phyloP scores from a whole-genome alignment of 2,329 filamentous ascomycete species.

The Claviceps africana region DNA sequence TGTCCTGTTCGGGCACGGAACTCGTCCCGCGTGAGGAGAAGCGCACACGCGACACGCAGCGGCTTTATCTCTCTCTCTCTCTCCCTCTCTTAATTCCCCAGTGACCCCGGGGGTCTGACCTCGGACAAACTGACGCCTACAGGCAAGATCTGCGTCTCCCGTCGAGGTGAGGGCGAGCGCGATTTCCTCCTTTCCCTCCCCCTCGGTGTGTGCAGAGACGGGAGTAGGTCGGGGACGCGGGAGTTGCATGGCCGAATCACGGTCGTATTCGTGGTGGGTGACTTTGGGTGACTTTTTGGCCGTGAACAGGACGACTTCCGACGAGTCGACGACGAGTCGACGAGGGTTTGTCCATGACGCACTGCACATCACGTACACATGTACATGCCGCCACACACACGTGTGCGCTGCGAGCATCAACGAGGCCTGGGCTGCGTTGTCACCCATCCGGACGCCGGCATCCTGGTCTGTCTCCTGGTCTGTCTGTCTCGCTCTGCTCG shows the following conservation, averaged over 20 bases:
- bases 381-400: too few species aligned
- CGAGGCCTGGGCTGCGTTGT: conserved; percentile 2
- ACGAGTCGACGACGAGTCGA: too few species aligned
- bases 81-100: too few species aligned
- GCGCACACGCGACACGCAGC: not conserved
- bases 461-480: conserved; percentile 1
- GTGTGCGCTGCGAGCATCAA: not conserved
- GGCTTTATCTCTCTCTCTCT: not conserved
- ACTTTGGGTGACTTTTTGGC: not conserved
- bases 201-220: not conserved
- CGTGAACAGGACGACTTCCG: too few species aligned
- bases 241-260: not conserved
- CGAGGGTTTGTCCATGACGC: too few species aligned
- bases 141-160: not conserved
- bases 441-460: conserved; percentile 4
- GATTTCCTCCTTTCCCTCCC: too few species aligned
- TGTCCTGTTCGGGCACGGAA: not conserved
- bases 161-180: not conserved
- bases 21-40: too few species aligned
- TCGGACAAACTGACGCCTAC: conserved; percentile 1
- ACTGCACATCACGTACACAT: too few species aligned
- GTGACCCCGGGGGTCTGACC: not conserved
- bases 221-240: not conserved
- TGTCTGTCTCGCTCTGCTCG: not conserved
- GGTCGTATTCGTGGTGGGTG: conserved; percentile 2